Evolutionary conservation across 192 early-diverging fungal species (phyloP).

Genomic region (Coemansia sp.): DNA sequence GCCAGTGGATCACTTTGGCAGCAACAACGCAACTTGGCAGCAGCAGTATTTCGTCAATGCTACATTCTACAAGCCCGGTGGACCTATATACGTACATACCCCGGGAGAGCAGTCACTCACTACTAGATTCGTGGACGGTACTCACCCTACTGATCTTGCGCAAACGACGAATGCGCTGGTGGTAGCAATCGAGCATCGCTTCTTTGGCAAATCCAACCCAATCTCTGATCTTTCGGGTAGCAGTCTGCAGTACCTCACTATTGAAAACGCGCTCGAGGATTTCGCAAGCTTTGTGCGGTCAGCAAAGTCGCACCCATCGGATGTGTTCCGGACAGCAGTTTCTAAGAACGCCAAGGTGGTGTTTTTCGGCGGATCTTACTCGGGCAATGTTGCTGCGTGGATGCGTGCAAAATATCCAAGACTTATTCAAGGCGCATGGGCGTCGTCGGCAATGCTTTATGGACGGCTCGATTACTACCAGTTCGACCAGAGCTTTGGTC

Average conservation of each 20-base stretch:
- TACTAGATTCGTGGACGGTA: conserved; percentile 16
- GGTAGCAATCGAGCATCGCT: conserved; percentile 61
- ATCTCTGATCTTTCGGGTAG: conserved; percentile 36
- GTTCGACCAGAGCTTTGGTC: conserved; percentile 54
- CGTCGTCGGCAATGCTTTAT: conserved; percentile 68
- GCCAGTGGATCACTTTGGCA: conserved; percentile 40
- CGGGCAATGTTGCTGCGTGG: conserved; percentile 75
- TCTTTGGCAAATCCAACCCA: conserved; percentile 58
- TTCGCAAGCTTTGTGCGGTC: conserved; percentile 31
- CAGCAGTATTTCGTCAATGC: conserved; percentile 48
- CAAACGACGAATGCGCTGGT: conserved; percentile 56
- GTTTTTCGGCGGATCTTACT: conserved; percentile 70
- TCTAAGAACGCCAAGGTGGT: conserved; percentile 56
- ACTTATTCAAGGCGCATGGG: conserved; percentile 63
- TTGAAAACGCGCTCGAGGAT: conserved; percentile 38
- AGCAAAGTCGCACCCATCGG: conserved; percentile 12
- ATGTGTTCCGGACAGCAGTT: conserved; percentile 12
- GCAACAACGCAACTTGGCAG: conserved; percentile 21
- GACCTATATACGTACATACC: conserved; percentile 37
- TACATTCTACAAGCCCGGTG: conserved; percentile 36
- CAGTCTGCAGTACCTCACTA: conserved; percentile 32
- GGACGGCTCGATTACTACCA: conserved; percentile 61
- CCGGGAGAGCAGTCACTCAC: conserved; percentile 30
- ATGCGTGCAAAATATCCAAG: conserved; percentile 63
- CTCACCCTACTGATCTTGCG: conserved; percentile 40